phyloP scores from a whole-genome alignment of 495 filamentous ascomycete genomes.

The Neurospora sp. region DNA sequence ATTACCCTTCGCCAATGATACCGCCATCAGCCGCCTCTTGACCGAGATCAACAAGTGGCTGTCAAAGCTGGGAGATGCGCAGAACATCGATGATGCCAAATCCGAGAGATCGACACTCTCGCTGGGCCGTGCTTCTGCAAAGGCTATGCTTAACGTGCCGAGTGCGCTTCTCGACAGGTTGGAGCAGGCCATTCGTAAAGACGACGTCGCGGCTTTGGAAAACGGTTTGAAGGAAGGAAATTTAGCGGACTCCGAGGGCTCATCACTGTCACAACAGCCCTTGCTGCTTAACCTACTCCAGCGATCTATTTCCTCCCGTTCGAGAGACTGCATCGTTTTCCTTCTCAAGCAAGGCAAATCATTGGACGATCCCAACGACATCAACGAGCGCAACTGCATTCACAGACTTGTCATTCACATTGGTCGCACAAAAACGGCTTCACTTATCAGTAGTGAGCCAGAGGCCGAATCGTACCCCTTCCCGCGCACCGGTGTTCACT shows the following conservation, averaged over 20 bases:
- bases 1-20: slow-evolving; percentile 72
- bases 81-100: slow-evolving; percentile 56
- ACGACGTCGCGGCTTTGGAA: slow-evolving; percentile 54
- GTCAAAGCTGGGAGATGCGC: slow-evolving; percentile 63
- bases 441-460: slow-evolving; percentile 32
- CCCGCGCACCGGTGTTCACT: slow-evolving; percentile 44
- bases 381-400: slow-evolving; percentile 87
- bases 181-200: slow-evolving; percentile 66
- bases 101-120: slow-evolving; percentile 64
- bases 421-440: slow-evolving; percentile 61
- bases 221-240: slow-evolving; percentile 50
- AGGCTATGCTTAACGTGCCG: slow-evolving; percentile 60
- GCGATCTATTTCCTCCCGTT: slow-evolving; percentile 63
- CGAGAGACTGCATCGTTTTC: slow-evolving; percentile 55
- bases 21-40: slow-evolving; percentile 52
- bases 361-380: slow-evolving; percentile 79
- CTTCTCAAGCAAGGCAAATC: slow-evolving; percentile 56
- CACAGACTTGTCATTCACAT: slow-evolving; percentile 87
- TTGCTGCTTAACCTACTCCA: slow-evolving; percentile 74
- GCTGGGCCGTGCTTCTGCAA: slow-evolving; percentile 58
- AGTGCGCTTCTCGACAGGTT: slow-evolving; percentile 55
- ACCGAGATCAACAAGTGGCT: slow-evolving; percentile 85
- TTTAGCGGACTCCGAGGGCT: slow-evolving; percentile 36
- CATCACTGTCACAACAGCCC: slow-evolving; percentile 36
- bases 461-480: slow-evolving; percentile 37